Base-by-base conservation (phyloP, 176 grass and related monocot species). In the Oryza punctata region DNA sequence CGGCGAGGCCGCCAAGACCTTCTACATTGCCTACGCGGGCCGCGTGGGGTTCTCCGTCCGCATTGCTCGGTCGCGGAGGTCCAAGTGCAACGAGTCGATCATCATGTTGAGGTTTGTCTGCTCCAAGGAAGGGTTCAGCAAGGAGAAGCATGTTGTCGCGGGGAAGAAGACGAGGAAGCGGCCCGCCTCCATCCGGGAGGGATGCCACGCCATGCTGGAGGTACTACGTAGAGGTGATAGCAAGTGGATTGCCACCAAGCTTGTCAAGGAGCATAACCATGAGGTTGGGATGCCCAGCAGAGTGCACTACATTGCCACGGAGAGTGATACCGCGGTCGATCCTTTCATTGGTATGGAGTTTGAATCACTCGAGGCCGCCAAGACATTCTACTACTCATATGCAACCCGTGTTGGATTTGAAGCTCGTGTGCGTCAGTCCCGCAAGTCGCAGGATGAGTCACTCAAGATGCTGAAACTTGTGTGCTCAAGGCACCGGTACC, bases 381-480 rank as follows among this genome's bases (percentile, higher is more conserved):
- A 96, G 83, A 96, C 91, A 60, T 96, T 93, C 73, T 96, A 96
- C 83, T 96, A 96, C 87, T 88, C 88, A 7, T 96, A 93, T 77
- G 94, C 94, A 26, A 87, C 87, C 63, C 94, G 94, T 52, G 54
- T 80, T 15, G 95, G 95, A 33, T 98, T 98, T 73, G 95, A 98
- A 86, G 92, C 85, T 68, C 95, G 95, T 15, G 88, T 98, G 5
- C 90, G 95, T 25, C 92, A 95, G 71, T 98, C 95, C 16, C 88
- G 95, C 23, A 95, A 94, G 33, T 90, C 91, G 5, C 90, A 95
- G 12, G 95, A 93, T 74, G 92, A 98, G 35, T 91, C 95, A 72
- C 82, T 95, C 63, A 98, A 98, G 87, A 98, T 98, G 95, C 76
- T 98, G 72, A 98, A 98, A 79, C 95, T 98, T 72, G 95, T 98